phyloP scores from a whole-genome alignment of 371 early-diverging fungal species.

The Lichtheimia ornata region DNA sequence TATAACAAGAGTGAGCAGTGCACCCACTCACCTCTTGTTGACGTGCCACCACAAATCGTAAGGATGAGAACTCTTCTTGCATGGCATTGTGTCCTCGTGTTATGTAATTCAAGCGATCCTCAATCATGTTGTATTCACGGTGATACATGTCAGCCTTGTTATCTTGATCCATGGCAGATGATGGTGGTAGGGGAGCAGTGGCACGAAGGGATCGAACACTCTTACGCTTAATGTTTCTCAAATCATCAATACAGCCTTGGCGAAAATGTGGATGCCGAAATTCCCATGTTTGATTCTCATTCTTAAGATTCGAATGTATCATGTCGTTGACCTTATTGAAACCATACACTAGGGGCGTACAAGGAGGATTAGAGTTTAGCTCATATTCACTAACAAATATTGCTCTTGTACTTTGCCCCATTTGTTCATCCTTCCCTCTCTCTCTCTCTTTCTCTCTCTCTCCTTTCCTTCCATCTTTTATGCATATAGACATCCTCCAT shows the following conservation, averaged over 20 bases:
- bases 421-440: too few relatives aligned
- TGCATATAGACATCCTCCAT: too few relatives aligned
- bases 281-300: slow-evolving; percentile 71
- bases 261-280: slow-evolving; percentile 70
- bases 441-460: too few relatives aligned
- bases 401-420: too few relatives aligned
- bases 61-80: slow-evolving; percentile 25
- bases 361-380: neutral
- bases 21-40: slow-evolving; percentile 31
- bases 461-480: too few relatives aligned
- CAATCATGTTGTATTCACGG: slow-evolving; percentile 14
- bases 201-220: slow-evolving; percentile 42
- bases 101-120: slow-evolving; percentile 22
- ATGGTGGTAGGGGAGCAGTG: neutral
- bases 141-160: slow-evolving; percentile 9
- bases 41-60: slow-evolving; percentile 28
- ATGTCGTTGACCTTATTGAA: slow-evolving; percentile 67
- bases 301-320: slow-evolving; percentile 58
- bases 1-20: too few relatives aligned
- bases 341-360: slow-evolving; percentile 48
- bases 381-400: too few relatives aligned
- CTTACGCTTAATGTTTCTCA: slow-evolving; percentile 67
- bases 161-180: neutral
- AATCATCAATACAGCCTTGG: slow-evolving; percentile 54
- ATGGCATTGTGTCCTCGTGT: slow-evolving; percentile 22